Evolutionary conservation across 1,284 basidiomycete genomes (phyloP).

Genomic region (Marasmius oreades): DNA sequence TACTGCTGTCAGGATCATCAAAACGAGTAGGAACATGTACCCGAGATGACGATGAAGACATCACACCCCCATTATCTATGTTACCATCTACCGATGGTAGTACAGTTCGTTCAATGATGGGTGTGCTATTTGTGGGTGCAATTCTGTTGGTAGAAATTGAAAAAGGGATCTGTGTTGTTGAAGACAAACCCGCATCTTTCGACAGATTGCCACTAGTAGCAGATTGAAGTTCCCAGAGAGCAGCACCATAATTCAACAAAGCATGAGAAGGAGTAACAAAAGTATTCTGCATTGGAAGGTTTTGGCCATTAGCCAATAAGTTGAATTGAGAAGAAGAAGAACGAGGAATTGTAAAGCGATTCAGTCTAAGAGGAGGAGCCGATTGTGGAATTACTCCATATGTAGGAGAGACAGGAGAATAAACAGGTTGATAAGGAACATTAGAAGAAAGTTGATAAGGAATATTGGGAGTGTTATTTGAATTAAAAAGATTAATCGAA

Average conservation of each 20-base stretch:
- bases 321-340: neutral
- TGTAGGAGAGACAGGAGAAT: neutral
- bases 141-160: neutral
- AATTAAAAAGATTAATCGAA: neutral
- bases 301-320: neutral
- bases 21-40: neutral
- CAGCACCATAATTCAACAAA: no score
- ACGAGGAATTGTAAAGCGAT: neutral
- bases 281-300: neutral
- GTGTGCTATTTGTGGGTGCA: neutral
- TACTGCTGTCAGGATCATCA: neutral
- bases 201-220: neutral
- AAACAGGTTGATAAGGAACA: neutral
- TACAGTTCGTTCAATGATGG: neutral
- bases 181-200: neutral
- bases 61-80: neutral
- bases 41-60: neutral
- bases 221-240: no score
- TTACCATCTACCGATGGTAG: neutral
- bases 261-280: neutral
- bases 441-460: neutral
- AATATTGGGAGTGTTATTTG: neutral
- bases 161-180: neutral
- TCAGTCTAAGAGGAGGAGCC: neutral
- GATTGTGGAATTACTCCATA: neutral